Evolutionary conservation across 1,284 basidiomycete genomes (phyloP).

Genomic region (Heterobasidion annosum): DNA sequence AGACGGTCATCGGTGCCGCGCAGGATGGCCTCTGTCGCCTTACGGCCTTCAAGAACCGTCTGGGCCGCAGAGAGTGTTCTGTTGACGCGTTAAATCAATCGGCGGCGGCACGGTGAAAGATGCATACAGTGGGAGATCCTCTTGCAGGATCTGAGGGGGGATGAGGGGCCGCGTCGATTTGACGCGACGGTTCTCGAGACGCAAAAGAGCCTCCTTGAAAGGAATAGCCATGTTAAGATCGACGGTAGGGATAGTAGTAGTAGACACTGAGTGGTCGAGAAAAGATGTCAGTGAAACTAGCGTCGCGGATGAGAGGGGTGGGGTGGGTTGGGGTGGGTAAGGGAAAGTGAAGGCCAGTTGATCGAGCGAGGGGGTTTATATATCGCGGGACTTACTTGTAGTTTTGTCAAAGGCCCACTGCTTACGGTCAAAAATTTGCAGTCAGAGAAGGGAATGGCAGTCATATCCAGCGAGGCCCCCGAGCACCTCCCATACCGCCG

Average conservation of each 20-base stretch:
- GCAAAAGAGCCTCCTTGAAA: conserved; percentile 68
- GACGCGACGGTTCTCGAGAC: conserved; percentile 84
- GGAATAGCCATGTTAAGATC: conserved; percentile 39
- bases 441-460: background rate
- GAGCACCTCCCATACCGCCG: background rate
- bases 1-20: conserved; percentile 84
- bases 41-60: conserved; percentile 81
- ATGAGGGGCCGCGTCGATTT: conserved; percentile 82
- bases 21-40: conserved; percentile 71
- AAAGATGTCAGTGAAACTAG: conserved; percentile 1
- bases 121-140: conserved; percentile 72
- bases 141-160: conserved; percentile 87
- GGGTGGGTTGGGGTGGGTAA: background rate
- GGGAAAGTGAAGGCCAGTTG: background rate
- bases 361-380: background rate
- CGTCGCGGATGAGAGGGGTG: background rate
- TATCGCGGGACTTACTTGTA: background rate
- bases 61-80: conserved; percentile 68
- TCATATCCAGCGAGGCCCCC: background rate
- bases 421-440: background rate
- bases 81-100: conserved; percentile 2
- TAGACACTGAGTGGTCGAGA: background rate
- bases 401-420: background rate
- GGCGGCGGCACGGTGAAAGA: background rate
- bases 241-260: conserved; percentile 21